A percentile compares a stretch with the other conserved stretches of the same genome.
These are phyloP conservation scores for Blastocystis sp. DNA, from an alignment of 352 stramenopile genomes.

Conservation along the genomic window DNA sequence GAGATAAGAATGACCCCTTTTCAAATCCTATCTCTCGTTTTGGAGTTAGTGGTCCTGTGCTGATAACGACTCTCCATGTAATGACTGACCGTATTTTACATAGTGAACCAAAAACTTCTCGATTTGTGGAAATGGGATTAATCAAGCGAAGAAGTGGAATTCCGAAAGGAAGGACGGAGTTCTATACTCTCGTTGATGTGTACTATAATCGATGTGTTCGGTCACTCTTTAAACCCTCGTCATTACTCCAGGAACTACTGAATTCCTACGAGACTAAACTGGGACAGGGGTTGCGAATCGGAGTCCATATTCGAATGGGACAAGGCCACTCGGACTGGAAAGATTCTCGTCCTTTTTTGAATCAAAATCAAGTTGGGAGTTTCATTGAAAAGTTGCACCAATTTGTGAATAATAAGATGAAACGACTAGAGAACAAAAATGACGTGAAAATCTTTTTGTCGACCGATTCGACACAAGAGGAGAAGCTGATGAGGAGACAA, in stretches of 20 bases:
- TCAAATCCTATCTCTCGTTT: neutral
- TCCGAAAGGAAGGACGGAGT: neutral
- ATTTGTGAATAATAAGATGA: neutral
- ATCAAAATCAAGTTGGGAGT: neutral
- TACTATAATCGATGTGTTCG: constrained; percentile 22
- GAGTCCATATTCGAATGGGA: constrained; percentile 46
- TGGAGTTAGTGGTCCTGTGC: neutral
- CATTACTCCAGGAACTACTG: neutral
- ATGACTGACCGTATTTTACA: constrained; percentile 14
- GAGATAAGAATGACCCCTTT: neutral
- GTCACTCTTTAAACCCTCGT: neutral
- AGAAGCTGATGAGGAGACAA: neutral
- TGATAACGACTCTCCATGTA: constrained; percentile 10
- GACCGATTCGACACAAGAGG: constrained; percentile 1
- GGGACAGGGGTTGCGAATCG: constrained; percentile 8
- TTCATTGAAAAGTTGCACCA: neutral
- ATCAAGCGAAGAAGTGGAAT: neutral
- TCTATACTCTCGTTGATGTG: neutral
- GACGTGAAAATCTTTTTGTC: constrained; percentile 37
- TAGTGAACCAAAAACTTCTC: neutral
- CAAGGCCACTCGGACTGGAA: constrained; percentile 15
- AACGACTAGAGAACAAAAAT: neutral
- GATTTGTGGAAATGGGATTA: neutral
- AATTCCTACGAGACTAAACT: neutral
- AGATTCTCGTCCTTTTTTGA: constrained; percentile 8